phyloP scores from a whole-genome alignment of 2,329 filamentous ascomycete species.

The Talaromyces islandicus region DNA sequence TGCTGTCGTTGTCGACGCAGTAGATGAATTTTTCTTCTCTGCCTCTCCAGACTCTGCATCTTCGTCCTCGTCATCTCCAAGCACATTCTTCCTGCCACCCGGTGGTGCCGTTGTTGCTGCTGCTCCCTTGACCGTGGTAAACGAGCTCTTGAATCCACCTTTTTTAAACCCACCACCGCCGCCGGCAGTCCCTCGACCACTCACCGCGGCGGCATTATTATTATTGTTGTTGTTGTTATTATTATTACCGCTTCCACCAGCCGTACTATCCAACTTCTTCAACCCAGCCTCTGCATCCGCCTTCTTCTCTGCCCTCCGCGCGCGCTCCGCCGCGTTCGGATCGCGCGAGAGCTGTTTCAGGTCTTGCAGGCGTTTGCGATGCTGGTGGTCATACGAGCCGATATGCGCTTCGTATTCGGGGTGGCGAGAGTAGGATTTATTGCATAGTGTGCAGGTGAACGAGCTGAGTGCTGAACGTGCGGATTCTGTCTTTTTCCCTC shows the following conservation, averaged over 20 bases:
- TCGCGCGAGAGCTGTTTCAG: slow-evolving; percentile 42
- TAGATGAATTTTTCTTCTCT: neutral
- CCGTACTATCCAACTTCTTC: slow-evolving; percentile 25
- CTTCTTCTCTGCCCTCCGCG: slow-evolving; percentile 35
- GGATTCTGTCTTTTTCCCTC: slow-evolving; percentile 43
- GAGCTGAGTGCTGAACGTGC: slow-evolving; percentile 72
- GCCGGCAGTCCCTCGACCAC: slow-evolving; percentile 16
- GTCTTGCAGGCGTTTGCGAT: slow-evolving; percentile 62
- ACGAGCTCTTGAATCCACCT: slow-evolving; percentile 73
- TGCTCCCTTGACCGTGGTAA: slow-evolving; percentile 49
- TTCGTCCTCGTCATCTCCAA: slow-evolving; percentile 37
- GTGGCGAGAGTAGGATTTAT: slow-evolving; percentile 90
- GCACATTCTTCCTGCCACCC: slow-evolving; percentile 33
- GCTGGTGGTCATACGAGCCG: slow-evolving; percentile 88
- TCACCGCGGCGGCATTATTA: neutral
- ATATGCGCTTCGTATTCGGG: slow-evolving; percentile 96
- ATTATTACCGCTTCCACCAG: slow-evolving; percentile 18
- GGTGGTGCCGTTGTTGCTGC: slow-evolving; percentile 21
- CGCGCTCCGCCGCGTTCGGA: slow-evolving; percentile 38
- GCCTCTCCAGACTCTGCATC: slow-evolving; percentile 17
- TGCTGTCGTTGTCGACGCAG: no score
- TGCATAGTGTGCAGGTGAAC: slow-evolving; percentile 81
- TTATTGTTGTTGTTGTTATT: slow-evolving; percentile 13
- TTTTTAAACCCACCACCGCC: slow-evolving; percentile 61
- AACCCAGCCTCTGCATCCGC: slow-evolving; percentile 38